Conservation (phyloP, 1,139 yeast species). For the Candida albicans region DNA sequence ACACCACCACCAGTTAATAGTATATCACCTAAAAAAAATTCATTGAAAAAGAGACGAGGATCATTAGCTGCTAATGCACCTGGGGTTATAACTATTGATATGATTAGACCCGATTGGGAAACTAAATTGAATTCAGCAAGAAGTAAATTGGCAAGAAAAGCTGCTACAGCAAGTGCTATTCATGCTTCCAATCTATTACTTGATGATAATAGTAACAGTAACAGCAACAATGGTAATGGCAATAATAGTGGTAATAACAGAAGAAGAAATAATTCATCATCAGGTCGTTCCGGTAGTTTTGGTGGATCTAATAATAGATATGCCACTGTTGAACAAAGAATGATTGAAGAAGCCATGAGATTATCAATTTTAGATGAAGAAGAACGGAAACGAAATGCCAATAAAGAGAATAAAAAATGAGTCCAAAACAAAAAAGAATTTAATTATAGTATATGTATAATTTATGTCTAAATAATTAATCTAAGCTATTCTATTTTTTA, state of each 20-base stretch:
- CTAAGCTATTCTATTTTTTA: too few species aligned
- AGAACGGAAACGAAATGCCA: conserved; percentile 41
- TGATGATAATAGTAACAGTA: conserved; percentile 15
- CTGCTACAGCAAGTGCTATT: conserved; percentile 93
- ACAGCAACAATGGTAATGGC: not conserved
- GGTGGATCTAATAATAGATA: conserved; percentile 13
- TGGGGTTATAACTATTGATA: conserved; percentile 73
- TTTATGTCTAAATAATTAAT: too few species aligned
- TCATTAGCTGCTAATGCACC: conserved; percentile 63
- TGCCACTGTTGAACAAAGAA: conserved; percentile 60
- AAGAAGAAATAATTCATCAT: conserved; percentile 14
- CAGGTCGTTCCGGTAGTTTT: not conserved
- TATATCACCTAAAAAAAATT: conserved; percentile 1
- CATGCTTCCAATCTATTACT: conserved; percentile 75
- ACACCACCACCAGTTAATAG: conserved; percentile 9
- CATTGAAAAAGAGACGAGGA: conserved; percentile 23
- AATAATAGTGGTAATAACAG: conserved; percentile 9
- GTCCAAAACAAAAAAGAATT: too few species aligned
- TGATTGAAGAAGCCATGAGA: conserved; percentile 83
- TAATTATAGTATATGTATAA: too few species aligned
- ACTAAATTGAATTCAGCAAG: conserved; percentile 68
- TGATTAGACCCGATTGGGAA: conserved; percentile 93
- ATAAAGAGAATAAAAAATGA: conserved; percentile 5
- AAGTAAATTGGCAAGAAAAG: conserved; percentile 73
- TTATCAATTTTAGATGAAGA: conserved; percentile 71